These are phyloP conservation scores for Puccinia brachypodii DNA, from an alignment of 1,284 basidiomycete genomes.

Conservation along the genomic window DNA sequence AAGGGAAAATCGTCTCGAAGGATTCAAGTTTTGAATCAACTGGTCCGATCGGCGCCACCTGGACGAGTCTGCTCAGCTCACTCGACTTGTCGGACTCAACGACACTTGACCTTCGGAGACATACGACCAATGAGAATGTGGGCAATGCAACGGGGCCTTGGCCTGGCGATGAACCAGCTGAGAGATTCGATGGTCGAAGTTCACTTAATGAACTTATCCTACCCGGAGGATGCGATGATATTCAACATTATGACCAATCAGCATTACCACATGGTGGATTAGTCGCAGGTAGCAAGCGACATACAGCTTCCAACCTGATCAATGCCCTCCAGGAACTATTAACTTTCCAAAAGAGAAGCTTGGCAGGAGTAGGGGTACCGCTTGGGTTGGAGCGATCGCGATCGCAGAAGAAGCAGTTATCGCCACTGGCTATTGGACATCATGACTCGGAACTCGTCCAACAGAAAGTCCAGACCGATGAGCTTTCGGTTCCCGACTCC, in stretches of 20 bases:
- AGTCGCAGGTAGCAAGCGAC: slow-evolving; percentile 19
- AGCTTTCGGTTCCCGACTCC: neutral
- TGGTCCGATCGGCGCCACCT: neutral
- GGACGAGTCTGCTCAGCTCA: slow-evolving; percentile 19
- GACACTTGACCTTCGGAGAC: slow-evolving; percentile 3
- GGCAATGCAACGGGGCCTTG: neutral
- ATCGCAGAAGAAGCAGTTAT: neutral
- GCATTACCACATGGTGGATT: neutral
- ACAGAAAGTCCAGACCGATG: neutral
- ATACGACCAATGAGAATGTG: neutral
- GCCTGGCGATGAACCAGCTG: neutral
- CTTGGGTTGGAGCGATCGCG: neutral
- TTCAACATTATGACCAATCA: neutral
- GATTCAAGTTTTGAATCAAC: neutral
- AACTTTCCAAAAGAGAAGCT: neutral
- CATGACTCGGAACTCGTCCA: neutral
- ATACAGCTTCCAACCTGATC: slow-evolving; percentile 15
- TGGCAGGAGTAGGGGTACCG: neutral
- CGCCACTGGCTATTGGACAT: neutral
- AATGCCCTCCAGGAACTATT: neutral
- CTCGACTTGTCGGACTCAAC: slow-evolving; percentile 1
- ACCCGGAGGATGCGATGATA: neutral
- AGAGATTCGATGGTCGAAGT: neutral
- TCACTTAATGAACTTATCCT: neutral
- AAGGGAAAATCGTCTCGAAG: neutral